Evolutionary conservation across 2,329 filamentous ascomycete species (phyloP).

Genomic region (Sclerotinia sclerotiorum): DNA sequence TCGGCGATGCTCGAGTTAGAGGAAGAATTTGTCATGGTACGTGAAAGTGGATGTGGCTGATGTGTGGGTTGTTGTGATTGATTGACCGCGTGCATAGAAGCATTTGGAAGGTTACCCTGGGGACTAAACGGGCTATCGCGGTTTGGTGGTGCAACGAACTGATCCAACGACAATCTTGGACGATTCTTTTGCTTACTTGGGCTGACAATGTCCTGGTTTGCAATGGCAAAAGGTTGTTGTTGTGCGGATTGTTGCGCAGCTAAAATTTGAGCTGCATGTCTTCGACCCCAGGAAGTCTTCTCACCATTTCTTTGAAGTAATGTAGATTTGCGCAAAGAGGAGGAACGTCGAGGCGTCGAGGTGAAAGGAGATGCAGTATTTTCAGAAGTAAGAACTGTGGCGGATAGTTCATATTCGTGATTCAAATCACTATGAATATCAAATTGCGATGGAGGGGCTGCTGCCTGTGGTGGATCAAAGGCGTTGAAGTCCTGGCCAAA

Average conservation of each 20-base stretch:
- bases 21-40: conserved; percentile 82
- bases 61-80: conserved; percentile 39
- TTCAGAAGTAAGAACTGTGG: conserved; percentile 35
- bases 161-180: conserved; percentile 76
- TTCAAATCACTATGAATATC: conserved; percentile 52
- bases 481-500: conserved; percentile 67
- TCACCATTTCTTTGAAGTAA: conserved; percentile 79
- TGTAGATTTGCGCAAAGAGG: conserved; percentile 81
- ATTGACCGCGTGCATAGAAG: conserved; percentile 53
- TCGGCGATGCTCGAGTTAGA: conserved; percentile 76
- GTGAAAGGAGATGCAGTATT: conserved; percentile 41
- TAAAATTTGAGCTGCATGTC: conserved; percentile 53
- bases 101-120: conserved; percentile 52
- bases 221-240: conserved; percentile 24
- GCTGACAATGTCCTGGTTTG: conserved; percentile 51
- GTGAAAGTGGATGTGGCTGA: conserved; percentile 79
- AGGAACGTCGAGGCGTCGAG: conserved; percentile 65
- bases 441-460: conserved; percentile 47
- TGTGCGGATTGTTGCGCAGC: conserved; percentile 40
- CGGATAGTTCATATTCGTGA: conserved; percentile 56
- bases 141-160: conserved; percentile 65
- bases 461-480: conserved; percentile 62
- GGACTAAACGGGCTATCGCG: conserved; percentile 65
- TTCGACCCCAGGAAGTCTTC: conserved; percentile 61
- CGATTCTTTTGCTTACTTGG: conserved; percentile 59